A percentile compares a stretch with the other conserved stretches of the same genome.
Evolutionary conservation across 495 filamentous ascomycete genomes (phyloP).

Genomic region (Xylaria longipes): DNA sequence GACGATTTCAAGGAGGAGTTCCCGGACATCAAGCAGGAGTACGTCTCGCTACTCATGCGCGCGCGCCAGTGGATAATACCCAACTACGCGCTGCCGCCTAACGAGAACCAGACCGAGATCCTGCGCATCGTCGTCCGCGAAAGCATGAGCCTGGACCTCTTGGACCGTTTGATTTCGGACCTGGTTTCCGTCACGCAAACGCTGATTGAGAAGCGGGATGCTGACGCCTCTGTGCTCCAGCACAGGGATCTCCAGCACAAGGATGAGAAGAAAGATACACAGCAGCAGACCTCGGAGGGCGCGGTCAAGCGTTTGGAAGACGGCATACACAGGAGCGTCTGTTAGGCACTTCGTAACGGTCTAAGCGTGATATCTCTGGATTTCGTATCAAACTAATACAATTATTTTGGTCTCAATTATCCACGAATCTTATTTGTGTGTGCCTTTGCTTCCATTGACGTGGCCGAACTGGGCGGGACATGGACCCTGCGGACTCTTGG

Average conservation of each 20-base stretch:
- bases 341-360: constrained; percentile 40
- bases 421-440: not conserved
- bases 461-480: not conserved
- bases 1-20: constrained; percentile 67
- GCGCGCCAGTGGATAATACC: constrained; percentile 79
- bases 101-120: constrained; percentile 68
- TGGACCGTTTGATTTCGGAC: constrained; percentile 67
- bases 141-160: constrained; percentile 70
- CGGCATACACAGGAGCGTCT: constrained; percentile 66
- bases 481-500: not conserved
- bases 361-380: not conserved
- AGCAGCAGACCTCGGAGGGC: constrained; percentile 26
- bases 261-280: constrained; percentile 26
- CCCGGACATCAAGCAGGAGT: constrained; percentile 70
- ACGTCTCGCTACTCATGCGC: constrained; percentile 68
- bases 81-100: constrained; percentile 74
- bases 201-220: constrained; percentile 58
- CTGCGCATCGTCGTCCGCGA: constrained; percentile 73
- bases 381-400: not conserved
- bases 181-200: constrained; percentile 62
- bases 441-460: not conserved
- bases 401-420: not conserved
- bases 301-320: constrained; percentile 54
- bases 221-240: constrained; percentile 52
- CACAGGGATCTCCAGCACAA: constrained; percentile 49